These are phyloP conservation scores for Oehlia diaphana DNA, from an alignment of 192 early-diverging fungal genomes.

Conservation along the genomic window DNA sequence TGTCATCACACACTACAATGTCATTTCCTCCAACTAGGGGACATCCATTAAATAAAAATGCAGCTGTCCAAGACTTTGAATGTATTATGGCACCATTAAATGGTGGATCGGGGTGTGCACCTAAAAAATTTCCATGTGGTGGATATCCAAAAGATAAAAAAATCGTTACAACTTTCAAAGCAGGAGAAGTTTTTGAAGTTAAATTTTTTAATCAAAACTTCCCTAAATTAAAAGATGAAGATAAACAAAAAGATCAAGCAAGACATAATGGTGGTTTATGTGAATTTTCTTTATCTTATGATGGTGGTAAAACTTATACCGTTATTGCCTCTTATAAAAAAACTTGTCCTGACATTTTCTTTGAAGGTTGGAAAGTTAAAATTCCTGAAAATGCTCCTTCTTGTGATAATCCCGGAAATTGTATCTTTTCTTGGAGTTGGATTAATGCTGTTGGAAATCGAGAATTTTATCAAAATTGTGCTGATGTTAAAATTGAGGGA, in stretches of 20 bases:
- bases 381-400: slow-evolving; percentile 41
- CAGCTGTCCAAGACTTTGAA: background rate
- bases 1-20: slow-evolving; percentile 39
- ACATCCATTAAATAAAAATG: slow-evolving; percentile 33
- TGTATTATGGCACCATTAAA: slow-evolving; percentile 22
- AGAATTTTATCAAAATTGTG: slow-evolving; percentile 78
- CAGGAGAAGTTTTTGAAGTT: slow-evolving; percentile 48
- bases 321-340: slow-evolving; percentile 42
- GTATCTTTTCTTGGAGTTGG: slow-evolving; percentile 63
- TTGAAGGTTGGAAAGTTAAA: slow-evolving; percentile 37
- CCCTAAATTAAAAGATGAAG: slow-evolving; percentile 5
- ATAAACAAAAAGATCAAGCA: slow-evolving; percentile 38
- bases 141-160: slow-evolving; percentile 35
- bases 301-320: slow-evolving; percentile 61
- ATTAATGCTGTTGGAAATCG: slow-evolving; percentile 68
- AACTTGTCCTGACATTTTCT: slow-evolving; percentile 47
- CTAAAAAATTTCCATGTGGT: slow-evolving; percentile 41
- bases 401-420: slow-evolving; percentile 37
- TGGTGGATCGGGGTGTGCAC: background rate
- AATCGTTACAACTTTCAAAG: slow-evolving; percentile 44
- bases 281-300: slow-evolving; percentile 66
- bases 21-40: slow-evolving; percentile 37
- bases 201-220: slow-evolving; percentile 45
- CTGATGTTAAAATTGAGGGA: slow-evolving; percentile 64
- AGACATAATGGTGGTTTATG: slow-evolving; percentile 69